Base-by-base conservation (phyloP, 768 basidiomycete genomes). In the Albatrellus ellisii region DNA sequence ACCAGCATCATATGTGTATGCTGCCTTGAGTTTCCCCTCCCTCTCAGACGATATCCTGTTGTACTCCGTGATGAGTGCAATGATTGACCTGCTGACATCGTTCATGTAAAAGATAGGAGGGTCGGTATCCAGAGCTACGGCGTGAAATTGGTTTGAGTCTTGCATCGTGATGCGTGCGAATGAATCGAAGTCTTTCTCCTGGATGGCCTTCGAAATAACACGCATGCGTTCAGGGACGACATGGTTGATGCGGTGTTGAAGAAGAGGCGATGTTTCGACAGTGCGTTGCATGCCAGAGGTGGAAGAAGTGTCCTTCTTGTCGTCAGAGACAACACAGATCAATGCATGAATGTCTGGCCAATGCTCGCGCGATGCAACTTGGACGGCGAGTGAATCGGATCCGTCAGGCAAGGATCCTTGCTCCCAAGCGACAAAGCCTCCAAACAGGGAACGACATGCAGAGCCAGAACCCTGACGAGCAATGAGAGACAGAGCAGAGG, bases 61-160 rank as follows among this genome's bases (percentile, higher is more conserved):
- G 66, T 90, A 79, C 63, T 98, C 95, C 31, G 84, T 81, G 51
- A 99, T 70, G 55, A 97, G 62, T 5, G 79, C 68, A 57, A 99
- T 88, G 63, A 99, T 88, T n/a, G 87, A 61, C n/a, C 85, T 73
- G 43, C 79, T 84, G 53, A 94, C 88, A 62, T 99, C 95, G 67
- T 97, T 97, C 77, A 99, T 80, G 69, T 99, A 99, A 62, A 99
- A 98, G 62, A 98, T 98, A 32, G 95, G 95, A 1, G 95, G 95
- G 32, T 83, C 77, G 0, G 95, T 98, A 63, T 99, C 95, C 49
- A 98, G 79, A 38, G 85, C 86, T 50, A 97, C 89, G 21, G 95
- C 91, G 57, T 99, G 95, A 77, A 99, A 99, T 66, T 89, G 84
- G 66, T 99, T 99, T 39, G 90, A 94, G 59, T 99, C 95, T 37